Base-by-base conservation (phyloP, 257 asterid genomes). In the Scutellaria barbata region DNA sequence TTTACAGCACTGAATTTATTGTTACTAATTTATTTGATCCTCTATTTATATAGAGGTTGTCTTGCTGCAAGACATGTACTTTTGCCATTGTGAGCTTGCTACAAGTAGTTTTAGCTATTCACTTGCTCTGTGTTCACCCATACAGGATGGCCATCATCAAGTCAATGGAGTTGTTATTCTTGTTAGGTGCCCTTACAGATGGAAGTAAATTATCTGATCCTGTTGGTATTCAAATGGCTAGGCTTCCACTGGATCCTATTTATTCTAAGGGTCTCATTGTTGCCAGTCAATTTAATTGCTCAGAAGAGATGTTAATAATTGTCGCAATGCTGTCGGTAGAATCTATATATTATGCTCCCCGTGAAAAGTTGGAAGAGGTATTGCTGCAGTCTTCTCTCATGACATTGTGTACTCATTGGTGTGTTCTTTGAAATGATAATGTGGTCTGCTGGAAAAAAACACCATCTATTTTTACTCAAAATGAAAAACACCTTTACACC, bases 351-450 rank as follows among this genome's bases (percentile, higher is more conserved):
- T 89, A 94, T 77, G 87, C 96, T 60, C 96, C 99, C 22, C 96
- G 95, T 65, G 98, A 91, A 60, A 94, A 91, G 85, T 76, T 87
- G 84, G 99, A 89, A 82, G 98, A 94, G 98, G 99, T 94, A 84
- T 57, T 50, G 69, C 48, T 70, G 16, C 68, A 46, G 58, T 57
- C 42, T 76, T 61, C 30, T 72, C 58, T 6, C n/a, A 20, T 25
- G 43, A 66, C 51, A 41, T 67, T 45, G 10, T 76, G 18, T 69
- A 37, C 47, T 64, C 66, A 63, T 4, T 41, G 42, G 68, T 63
- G 35, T 51, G 13, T 35, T 58, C 45, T 66, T 61, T 41, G 48
- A 45, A 68, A 58, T 16, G 69, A 16, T 33, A 30, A 17, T 10
- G 1, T 58, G 20, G 16, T 59, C n/a, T 42, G 51, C 46, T 65